Percentiles rank a stretch among this genome's conserved stretches.
These are phyloP conservation scores for Sporisorium scitamineum DNA, from an alignment of 1,284 basidiomycete genomes.

Conservation along the genomic window DNA sequence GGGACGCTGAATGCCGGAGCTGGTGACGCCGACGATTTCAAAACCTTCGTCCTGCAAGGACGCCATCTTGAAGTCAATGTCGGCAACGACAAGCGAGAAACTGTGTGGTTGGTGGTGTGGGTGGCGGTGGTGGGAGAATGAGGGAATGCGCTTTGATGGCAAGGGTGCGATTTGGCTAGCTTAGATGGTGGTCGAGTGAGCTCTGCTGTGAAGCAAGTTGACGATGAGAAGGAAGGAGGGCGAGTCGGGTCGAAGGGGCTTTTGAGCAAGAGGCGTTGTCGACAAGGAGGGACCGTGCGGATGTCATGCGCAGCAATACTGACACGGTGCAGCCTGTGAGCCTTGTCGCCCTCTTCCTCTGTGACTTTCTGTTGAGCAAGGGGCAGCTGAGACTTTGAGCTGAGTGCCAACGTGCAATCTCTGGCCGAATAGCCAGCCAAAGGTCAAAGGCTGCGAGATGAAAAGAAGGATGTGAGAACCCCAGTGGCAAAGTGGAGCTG, in stretches of 20 bases:
- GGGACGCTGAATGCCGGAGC: slow-evolving; percentile 6
- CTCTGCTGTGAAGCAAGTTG: not conserved
- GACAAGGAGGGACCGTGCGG: not conserved
- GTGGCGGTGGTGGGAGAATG: not conserved
- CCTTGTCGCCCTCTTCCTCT: not conserved
- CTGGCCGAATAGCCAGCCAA: no score
- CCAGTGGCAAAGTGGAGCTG: slow-evolving; percentile 8
- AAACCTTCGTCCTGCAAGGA: slow-evolving; percentile 12
- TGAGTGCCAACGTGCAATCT: no score
- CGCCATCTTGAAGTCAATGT: slow-evolving; percentile 1
- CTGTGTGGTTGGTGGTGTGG: not conserved
- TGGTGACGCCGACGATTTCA: slow-evolving; percentile 8
- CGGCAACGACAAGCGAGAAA: not conserved
- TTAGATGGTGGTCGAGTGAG: not conserved
- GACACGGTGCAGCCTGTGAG: not conserved
- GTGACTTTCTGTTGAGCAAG: not conserved
- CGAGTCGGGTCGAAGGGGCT: not conserved
- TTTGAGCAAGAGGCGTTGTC: not conserved
- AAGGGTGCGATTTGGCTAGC: not conserved
- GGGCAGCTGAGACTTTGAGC: no score
- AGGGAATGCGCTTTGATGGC: not conserved
- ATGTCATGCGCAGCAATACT: not conserved
- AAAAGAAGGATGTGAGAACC: not conserved
- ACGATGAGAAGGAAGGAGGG: not conserved
- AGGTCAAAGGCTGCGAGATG: no score